Evolutionary conservation across 1,284 basidiomycete species (phyloP), one percentile per base, ranked within the genome.

Genomic region (Cutaneotrichosporon sp.): DNA sequence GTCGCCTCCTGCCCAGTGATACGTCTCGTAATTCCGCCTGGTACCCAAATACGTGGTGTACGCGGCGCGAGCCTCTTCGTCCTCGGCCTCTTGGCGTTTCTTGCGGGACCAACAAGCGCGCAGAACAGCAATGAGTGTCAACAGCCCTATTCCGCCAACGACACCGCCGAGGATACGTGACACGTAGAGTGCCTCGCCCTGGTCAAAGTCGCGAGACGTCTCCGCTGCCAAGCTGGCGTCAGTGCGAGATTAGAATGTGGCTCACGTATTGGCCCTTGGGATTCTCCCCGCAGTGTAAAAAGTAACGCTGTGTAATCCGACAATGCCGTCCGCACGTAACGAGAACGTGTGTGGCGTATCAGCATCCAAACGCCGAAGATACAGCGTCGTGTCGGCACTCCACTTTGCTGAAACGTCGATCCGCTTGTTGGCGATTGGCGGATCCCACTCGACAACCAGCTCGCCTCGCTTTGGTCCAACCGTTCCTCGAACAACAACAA

Each of bases 141-240:
- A 18, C 8, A 32, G 9, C 4, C 16, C 51, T 5, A 53, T 34
- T 6, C 31, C 51, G 5, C 51, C 51, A 18, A 53, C 51, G 18
- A n/a, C 51, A n/a, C 30, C 51, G 31, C 51, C 51, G 18, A 53
- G 30, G 18, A 53, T 53, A 30, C 51, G 51, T 14, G 51, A 30
- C 11, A 53, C 51, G 9, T 30, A 26, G 22, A 26, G 26, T 13
- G 49, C 49, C 10, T 26, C 49, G 11, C 14, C 16, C 22, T 50
- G 49, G 49, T 50, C 22, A 21, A 6, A 26, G 22, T 30, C 14
- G 22, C 14, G 9, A 13, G 22, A 22, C 49, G 49, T 21, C 22
- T 50, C 11, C 4, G 26, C 13, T 10, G 11, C 49, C 8, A 50
- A 22, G 26, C 49, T 50, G 49, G 9, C 8, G 49, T 50, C 49